Evolutionary conservation across 2,329 filamentous ascomycete genomes (phyloP).

Genomic region (Colletotrichum coccodes): DNA sequence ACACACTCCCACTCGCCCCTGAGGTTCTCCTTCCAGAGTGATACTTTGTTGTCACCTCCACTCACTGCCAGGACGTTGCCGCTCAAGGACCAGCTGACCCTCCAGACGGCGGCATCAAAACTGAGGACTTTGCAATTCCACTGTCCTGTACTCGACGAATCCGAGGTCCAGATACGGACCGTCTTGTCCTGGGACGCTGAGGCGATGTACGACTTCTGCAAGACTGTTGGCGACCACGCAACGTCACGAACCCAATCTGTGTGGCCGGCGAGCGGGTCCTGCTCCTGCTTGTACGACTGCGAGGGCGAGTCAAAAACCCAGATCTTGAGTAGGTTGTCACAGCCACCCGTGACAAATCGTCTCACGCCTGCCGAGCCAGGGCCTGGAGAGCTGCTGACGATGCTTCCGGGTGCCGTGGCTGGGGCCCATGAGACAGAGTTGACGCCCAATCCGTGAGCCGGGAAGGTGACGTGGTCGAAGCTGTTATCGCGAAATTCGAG

Average conservation of each 20-base stretch:
- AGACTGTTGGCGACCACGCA: conserved; percentile 93
- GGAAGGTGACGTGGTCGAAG: conserved; percentile 90
- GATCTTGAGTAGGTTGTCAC: conserved; percentile 92
- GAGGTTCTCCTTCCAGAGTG: conserved; percentile 97
- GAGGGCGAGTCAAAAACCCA: conserved; percentile 82
- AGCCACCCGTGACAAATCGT: conserved; percentile 93
- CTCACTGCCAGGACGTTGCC: conserved; percentile 96
- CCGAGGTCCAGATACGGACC: conserved; percentile 94
- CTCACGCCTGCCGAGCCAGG: conserved; percentile 72
- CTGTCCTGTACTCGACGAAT: conserved; percentile 71
- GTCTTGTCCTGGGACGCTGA: conserved; percentile 97
- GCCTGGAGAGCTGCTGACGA: conserved; percentile 77
- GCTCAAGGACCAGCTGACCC: conserved; percentile 97
- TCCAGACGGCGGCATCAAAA: conserved; percentile 92
- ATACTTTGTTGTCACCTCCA: conserved; percentile 95
- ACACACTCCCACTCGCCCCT: conserved; percentile 97
- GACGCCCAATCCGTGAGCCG: conserved; percentile 91
- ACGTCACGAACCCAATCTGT: conserved; percentile 98
- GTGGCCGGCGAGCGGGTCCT: conserved; percentile 79
- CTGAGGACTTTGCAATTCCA: conserved; percentile 89
- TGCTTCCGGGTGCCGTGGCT: conserved; percentile 82
- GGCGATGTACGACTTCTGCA: conserved; percentile 97
- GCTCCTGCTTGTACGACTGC: conserved; percentile 70
- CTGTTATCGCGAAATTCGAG: conserved; percentile 97
- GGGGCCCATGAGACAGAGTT: conserved; percentile 98